A percentile compares a stretch with the other conserved stretches of the same genome.
phyloP scores from a whole-genome alignment of 23 red algal species.

The Gracilaria gracilis region DNA sequence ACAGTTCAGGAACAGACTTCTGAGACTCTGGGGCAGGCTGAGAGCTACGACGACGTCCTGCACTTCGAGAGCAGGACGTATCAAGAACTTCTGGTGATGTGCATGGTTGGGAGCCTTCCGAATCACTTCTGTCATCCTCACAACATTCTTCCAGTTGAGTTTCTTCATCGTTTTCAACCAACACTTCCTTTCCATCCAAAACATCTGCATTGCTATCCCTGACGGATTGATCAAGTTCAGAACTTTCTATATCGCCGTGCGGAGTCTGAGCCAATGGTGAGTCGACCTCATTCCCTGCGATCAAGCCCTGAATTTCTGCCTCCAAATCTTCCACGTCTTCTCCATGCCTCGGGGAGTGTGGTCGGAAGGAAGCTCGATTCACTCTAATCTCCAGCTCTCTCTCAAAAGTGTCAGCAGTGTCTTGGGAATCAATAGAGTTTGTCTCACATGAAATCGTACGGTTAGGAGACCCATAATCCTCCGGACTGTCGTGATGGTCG shows the following conservation, averaged over 20 bases:
- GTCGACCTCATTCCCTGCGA: not conserved
- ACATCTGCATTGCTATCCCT: not conserved
- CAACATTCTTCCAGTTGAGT: not conserved
- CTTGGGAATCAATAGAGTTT: not conserved
- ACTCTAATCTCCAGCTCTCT: slow-evolving; percentile 16
- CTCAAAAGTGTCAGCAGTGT: slow-evolving; percentile 13
- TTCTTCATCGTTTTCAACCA: not conserved
- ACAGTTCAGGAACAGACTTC: not conserved
- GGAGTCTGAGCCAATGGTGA: not conserved
- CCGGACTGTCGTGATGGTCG: not conserved
- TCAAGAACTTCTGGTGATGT: not conserved
- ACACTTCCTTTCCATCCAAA: not conserved
- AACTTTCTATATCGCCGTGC: not conserved
- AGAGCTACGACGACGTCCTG: not conserved
- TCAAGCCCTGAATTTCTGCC: not conserved
- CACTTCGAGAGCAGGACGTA: not conserved
- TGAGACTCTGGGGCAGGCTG: not conserved
- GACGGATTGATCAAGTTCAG: not conserved
- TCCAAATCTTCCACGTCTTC: not conserved
- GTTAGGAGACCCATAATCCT: not conserved
- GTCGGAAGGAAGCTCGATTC: not conserved
- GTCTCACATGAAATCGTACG: not conserved
- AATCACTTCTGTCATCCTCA: not conserved
- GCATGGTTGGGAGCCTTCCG: not conserved
- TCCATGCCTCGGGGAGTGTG: not conserved